phyloP scores from a whole-genome alignment of 2,329 filamentous ascomycete genomes.

The Phialemoniopsis sp. region DNA sequence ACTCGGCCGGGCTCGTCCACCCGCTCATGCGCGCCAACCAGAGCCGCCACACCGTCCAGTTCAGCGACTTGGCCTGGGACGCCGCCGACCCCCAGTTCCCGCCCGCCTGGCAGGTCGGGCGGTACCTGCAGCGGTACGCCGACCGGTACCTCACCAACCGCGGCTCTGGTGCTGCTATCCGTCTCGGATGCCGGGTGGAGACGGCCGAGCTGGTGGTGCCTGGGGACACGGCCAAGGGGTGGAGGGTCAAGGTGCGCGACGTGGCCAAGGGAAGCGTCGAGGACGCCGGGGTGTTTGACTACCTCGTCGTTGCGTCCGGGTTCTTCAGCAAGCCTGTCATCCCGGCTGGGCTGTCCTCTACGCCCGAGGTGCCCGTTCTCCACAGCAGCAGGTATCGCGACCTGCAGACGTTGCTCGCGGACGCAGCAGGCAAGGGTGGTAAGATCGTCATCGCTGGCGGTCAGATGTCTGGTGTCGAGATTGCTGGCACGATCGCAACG shows the following conservation, averaged over 20 bases:
- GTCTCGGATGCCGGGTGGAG: slow-evolving; percentile 36
- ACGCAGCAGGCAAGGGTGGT: slow-evolving; percentile 30
- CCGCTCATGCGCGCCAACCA: slow-evolving; percentile 71
- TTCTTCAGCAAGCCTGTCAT: slow-evolving; percentile 66
- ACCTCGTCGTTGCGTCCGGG: slow-evolving; percentile 68
- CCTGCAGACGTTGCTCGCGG: slow-evolving; percentile 41
- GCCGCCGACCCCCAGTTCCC: slow-evolving; percentile 58
- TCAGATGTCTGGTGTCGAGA: slow-evolving; percentile 79
- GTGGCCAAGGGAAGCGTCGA: slow-evolving; percentile 31
- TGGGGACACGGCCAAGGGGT: slow-evolving; percentile 18
- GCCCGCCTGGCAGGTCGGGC: slow-evolving; percentile 71
- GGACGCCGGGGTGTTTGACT: slow-evolving; percentile 55
- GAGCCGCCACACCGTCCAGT: slow-evolving; percentile 70
- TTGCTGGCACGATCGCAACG: slow-evolving; percentile 66
- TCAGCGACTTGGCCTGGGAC: slow-evolving; percentile 69
- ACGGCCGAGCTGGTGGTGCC: slow-evolving; percentile 23
- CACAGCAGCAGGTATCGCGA: slow-evolving; percentile 67
- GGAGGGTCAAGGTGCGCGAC: slow-evolving; percentile 34
- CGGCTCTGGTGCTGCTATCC: slow-evolving; percentile 28
- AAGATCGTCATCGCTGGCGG: slow-evolving; percentile 74
- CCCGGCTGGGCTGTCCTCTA: slow-evolving; percentile 34
- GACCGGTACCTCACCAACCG: slow-evolving; percentile 40
- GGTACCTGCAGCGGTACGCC: slow-evolving; percentile 64
- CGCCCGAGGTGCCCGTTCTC: slow-evolving; percentile 44
- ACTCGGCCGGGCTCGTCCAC: slow-evolving; percentile 46